Conservation (phyloP, 1,284 basidiomycete genomes). For the Xerocomus amazonicus region DNA sequence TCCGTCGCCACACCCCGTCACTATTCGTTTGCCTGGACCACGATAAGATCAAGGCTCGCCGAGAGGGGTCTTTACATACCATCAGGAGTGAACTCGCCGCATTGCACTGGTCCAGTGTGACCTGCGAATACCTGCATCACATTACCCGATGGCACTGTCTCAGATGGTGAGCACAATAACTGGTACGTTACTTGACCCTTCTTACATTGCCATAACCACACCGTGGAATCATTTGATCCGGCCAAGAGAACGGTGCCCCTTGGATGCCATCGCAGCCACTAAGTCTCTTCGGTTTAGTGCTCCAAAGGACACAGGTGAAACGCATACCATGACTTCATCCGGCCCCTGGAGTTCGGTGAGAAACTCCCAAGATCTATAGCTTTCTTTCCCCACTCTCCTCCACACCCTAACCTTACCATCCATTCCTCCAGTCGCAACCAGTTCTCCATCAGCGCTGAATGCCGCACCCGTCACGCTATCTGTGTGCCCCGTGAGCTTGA, state of each 20-base stretch:
- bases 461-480: slow-evolving; percentile 84
- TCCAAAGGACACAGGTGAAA: background rate
- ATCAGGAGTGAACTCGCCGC: slow-evolving; percentile 91
- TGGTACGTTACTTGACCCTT: background rate
- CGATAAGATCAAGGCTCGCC: slow-evolving; percentile 3
- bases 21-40: slow-evolving; percentile 74
- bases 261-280: slow-evolving; percentile 98
- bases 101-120: slow-evolving; percentile 82
- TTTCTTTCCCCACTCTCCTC: slow-evolving; percentile 73
- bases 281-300: background rate
- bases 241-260: slow-evolving; percentile 87
- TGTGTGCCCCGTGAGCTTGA: slow-evolving; percentile 85
- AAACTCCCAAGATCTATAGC: slow-evolving; percentile 87
- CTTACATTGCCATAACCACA: slow-evolving; percentile 97
- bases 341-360: slow-evolving; percentile 89
- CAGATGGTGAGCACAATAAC: slow-evolving; percentile 8
- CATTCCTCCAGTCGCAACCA: slow-evolving; percentile 96
- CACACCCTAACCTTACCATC: slow-evolving; percentile 93
- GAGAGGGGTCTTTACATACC: slow-evolving; percentile 40
- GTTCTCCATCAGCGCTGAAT: slow-evolving; percentile 87
- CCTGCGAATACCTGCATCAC: slow-evolving; percentile 96
- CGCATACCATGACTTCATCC: slow-evolving; percentile 90
- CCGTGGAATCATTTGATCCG: slow-evolving; percentile 89
- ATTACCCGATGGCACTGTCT: slow-evolving; percentile 84
- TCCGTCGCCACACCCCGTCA: slow-evolving; percentile 85